Conservation (phyloP, 2,329 filamentous ascomycete species). For the Dothidotthia symphoricarpi region DNA sequence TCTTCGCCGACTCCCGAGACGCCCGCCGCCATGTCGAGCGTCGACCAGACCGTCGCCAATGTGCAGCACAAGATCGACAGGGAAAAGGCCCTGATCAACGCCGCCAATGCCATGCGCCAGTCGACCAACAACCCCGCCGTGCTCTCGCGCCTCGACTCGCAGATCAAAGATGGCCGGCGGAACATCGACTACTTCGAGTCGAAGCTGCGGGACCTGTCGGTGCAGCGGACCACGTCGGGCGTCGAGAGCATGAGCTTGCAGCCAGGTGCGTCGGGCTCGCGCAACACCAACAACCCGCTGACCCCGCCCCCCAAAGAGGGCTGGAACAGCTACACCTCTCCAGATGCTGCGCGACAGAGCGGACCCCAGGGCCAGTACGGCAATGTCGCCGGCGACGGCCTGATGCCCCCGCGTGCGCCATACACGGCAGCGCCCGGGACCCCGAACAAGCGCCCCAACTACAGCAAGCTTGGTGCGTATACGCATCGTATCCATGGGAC, state of each 20-base stretch:
- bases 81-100: conserved; percentile 92
- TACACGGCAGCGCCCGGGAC: conserved; percentile 71
- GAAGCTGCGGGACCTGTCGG: conserved; percentile 81
- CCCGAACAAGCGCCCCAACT: conserved; percentile 73
- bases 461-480: conserved; percentile 84
- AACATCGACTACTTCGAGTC: conserved; percentile 97
- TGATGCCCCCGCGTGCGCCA: conserved; percentile 79
- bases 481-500: too few species aligned
- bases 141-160: conserved; percentile 83
- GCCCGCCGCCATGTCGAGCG: conserved; percentile 51
- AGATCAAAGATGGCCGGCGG: conserved; percentile 88
- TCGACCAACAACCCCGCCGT: conserved; percentile 93
- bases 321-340: conserved; percentile 49
- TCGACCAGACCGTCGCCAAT: conserved; percentile 67
- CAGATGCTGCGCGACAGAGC: conserved; percentile 65
- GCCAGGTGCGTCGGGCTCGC: conserved; percentile 46
- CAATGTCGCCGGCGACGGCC: conserved; percentile 64
- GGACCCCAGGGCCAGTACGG: conserved; percentile 50
- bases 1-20: conserved; percentile 19
- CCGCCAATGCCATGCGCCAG: conserved; percentile 90
- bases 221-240: conserved; percentile 70
- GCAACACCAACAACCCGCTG: conserved; percentile 39
- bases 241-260: conserved; percentile 66
- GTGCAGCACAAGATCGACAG: conserved; percentile 97
- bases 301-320: conserved; percentile 72